Conservation (phyloP, 2,329 filamentous ascomycete genomes). For the Aureobasidium mangrovei region DNA sequence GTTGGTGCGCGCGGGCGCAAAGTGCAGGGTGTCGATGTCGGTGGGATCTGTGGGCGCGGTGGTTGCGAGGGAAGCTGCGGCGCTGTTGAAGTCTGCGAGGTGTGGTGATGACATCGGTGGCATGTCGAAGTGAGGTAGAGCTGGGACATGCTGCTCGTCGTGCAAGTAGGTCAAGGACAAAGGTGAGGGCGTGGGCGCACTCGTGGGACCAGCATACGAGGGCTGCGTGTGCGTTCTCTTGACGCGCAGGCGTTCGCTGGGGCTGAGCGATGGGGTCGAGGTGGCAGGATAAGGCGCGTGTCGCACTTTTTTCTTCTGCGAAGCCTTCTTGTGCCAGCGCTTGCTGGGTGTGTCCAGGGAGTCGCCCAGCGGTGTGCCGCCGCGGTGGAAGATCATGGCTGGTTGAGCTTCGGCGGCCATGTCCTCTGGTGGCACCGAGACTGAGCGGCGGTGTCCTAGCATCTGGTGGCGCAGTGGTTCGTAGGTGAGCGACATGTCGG, state of each 20-base stretch:
- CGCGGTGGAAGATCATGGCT: constrained; percentile 7
- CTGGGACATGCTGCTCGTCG: no score
- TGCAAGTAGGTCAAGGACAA: no score
- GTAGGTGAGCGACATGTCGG: neutral
- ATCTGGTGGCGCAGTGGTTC: constrained; percentile 13
- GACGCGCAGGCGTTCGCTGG: neutral
- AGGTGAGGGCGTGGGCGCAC: neutral
- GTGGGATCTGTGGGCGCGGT: neutral
- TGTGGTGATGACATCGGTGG: neutral
- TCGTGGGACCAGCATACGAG: neutral
- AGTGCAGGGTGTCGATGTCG: neutral
- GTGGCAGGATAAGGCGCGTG: neutral
- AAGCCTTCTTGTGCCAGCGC: neutral
- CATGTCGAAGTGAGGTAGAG: neutral
- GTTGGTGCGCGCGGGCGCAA: neutral
- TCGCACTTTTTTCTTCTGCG: neutral
- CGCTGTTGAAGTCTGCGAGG: neutral
- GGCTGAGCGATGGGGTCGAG: neutral
- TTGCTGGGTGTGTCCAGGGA: neutral
- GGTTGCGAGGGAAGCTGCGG: neutral
- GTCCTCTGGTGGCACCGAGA: constrained; percentile 12
- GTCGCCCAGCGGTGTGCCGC: constrained; percentile 6
- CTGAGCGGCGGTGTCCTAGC: constrained; percentile 10
- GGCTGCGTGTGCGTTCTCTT: neutral
- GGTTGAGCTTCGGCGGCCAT: neutral